Conservation (phyloP, 192 early-diverging fungal species). For the Backusella tuberculispora region DNA sequence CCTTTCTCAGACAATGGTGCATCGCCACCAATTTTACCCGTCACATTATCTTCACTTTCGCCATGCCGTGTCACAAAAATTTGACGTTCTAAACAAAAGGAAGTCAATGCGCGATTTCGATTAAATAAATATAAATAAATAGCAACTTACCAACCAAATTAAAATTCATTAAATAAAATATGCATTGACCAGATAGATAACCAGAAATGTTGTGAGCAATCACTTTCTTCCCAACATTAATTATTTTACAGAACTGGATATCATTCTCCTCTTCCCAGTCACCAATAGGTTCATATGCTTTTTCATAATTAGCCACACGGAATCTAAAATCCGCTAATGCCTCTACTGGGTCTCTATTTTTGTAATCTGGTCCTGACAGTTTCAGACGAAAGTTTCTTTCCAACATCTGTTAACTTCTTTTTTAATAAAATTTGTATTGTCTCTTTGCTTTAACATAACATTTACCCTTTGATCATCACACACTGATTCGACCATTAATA, state of each 20-base stretch:
- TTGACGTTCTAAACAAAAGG: conserved; percentile 55
- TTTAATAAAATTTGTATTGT: conserved; percentile 32
- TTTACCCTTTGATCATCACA: conserved; percentile 73
- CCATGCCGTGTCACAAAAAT: conserved; percentile 96
- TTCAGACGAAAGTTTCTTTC: conserved; percentile 90
- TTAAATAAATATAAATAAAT: neutral
- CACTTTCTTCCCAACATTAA: conserved; percentile 96
- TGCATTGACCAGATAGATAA: conserved; percentile 89
- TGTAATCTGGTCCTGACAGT: conserved; percentile 93
- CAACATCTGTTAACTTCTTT: conserved; percentile 53
- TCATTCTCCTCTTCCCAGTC: conserved; percentile 83
- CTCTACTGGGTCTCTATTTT: conserved; percentile 75
- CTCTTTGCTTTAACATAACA: conserved; percentile 20
- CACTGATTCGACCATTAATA: conserved; percentile 83
- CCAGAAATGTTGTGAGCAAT: conserved; percentile 95
- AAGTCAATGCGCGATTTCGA: neutral
- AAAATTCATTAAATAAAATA: conserved; percentile 99
- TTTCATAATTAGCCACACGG: conserved; percentile 91
- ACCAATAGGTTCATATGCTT: conserved; percentile 84
- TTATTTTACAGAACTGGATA: conserved; percentile 92
- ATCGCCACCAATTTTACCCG: conserved; percentile 76
- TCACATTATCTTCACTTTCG: conserved; percentile 85
- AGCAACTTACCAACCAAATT: conserved; percentile 68
- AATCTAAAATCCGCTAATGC: conserved; percentile 87
- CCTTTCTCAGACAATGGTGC: conserved; percentile 69